phyloP scores from a whole-genome alignment of 192 early-diverging fungal species.

The Spinellus fusiger region DNA sequence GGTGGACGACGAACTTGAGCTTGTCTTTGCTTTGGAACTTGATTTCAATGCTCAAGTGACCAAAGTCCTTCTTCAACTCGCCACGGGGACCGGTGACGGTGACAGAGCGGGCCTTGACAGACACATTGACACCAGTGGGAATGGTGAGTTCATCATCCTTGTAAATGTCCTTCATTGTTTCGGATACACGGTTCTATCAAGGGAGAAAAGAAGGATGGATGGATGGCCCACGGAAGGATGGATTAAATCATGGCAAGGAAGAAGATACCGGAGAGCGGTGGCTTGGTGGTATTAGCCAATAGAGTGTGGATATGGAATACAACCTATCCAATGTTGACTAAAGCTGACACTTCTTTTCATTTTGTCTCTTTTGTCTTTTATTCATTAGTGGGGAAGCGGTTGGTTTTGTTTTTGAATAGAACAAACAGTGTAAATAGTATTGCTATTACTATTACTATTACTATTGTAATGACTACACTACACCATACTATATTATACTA shows the following conservation, averaged over 20 bases:
- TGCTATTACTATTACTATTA: too few relatives aligned
- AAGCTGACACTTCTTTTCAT: too few relatives aligned
- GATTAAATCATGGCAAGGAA: not conserved
- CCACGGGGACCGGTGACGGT: conserved; percentile 90
- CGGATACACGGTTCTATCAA: not conserved
- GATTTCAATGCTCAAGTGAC: conserved; percentile 92
- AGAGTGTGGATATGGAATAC: too few relatives aligned
- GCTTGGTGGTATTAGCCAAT: too few relatives aligned
- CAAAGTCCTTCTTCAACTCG: conserved; percentile 78
- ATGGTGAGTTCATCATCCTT: conserved; percentile 85
- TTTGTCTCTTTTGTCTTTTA: too few relatives aligned
- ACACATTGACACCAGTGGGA: conserved; percentile 81
- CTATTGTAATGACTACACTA: too few relatives aligned
- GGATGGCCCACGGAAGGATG: not conserved
- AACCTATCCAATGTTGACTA: too few relatives aligned
- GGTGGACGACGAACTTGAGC: conserved; percentile 87
- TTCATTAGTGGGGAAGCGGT: too few relatives aligned
- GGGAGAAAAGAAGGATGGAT: not conserved
- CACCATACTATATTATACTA: too few relatives aligned
- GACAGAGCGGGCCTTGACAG: conserved; percentile 83
- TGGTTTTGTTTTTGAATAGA: too few relatives aligned
- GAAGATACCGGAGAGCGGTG: too few relatives aligned
- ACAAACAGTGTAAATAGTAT: too few relatives aligned
- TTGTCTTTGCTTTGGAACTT: conserved; percentile 61
- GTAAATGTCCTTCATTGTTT: conserved; percentile 78